These are phyloP conservation scores for Chlamydomonas incerta DNA, from an alignment of 139 green algal genomes.

Conservation along the genomic window DNA sequence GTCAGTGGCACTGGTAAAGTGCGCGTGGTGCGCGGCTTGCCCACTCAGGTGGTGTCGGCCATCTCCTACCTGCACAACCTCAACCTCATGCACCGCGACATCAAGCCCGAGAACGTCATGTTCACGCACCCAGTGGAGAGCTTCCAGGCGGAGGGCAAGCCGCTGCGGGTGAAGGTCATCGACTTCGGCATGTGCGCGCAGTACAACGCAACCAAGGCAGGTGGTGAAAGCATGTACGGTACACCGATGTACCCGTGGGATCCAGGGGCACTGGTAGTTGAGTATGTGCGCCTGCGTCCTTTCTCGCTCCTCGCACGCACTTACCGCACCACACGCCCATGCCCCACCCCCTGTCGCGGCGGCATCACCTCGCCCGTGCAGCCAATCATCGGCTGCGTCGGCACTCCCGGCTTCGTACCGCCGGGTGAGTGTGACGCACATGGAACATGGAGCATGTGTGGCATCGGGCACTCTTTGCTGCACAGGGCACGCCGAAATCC, in stretches of 20 bases:
- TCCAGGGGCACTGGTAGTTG: neutral
- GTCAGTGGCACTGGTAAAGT: too few species aligned
- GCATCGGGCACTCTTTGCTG: too few species aligned
- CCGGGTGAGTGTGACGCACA: neutral
- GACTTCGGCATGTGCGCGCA: conserved; percentile 58
- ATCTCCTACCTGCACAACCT: conserved; percentile 62
- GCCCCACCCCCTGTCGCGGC: too few species aligned
- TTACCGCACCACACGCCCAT: too few species aligned
- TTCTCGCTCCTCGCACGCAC: neutral
- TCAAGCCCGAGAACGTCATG: conserved; percentile 58
- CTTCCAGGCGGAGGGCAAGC: conserved; percentile 24
- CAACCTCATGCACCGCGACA: conserved; percentile 55
- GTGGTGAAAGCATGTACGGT: neutral
- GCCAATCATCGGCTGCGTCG: neutral
- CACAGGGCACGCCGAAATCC: neutral
- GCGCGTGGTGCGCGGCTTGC: too few species aligned
- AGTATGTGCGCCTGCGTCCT: conserved; percentile 23
- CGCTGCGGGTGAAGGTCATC: conserved; percentile 56
- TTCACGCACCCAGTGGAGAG: conserved; percentile 44
- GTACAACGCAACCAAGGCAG: conserved; percentile 22
- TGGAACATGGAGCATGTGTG: too few species aligned
- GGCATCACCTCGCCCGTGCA: too few species aligned
- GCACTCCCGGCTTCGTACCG: neutral
- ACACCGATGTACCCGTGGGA: too few species aligned
- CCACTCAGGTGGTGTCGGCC: conserved; percentile 54